phyloP scores from a whole-genome alignment of 768 basidiomycete genomes.

The Termitomyces sp. region DNA sequence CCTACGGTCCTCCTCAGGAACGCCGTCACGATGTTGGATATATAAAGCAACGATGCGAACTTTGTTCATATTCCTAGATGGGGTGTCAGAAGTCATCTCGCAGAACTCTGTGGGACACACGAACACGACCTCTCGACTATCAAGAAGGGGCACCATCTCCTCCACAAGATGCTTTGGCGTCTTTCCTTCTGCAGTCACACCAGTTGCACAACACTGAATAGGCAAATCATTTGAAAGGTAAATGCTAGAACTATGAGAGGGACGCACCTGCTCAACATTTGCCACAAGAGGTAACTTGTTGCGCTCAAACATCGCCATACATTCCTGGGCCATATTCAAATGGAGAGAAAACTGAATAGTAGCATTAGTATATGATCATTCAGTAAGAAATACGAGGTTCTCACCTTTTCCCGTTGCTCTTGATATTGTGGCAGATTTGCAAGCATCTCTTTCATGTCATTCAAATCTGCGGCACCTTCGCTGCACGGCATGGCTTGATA shows the following conservation, averaged over 20 bases:
- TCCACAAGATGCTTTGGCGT: constrained; percentile 93
- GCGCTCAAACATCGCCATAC: constrained; percentile 90
- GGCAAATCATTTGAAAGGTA: background rate
- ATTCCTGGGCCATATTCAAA: constrained; percentile 96
- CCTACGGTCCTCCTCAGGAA: constrained; percentile 96
- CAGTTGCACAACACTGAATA: constrained; percentile 86
- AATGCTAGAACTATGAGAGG: constrained; percentile 16
- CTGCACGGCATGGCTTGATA: constrained; percentile 28
- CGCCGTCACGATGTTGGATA: constrained; percentile 91
- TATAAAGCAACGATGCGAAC: constrained; percentile 95
- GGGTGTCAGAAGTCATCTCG: background rate
- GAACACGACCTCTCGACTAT: constrained; percentile 81
- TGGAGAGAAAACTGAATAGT: constrained; percentile 86
- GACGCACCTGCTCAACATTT: constrained; percentile 80
- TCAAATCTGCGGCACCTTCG: constrained; percentile 81
- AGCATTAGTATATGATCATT: background rate
- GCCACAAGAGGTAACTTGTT: constrained; percentile 81
- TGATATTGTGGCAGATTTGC: constrained; percentile 93
- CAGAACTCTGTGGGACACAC: constrained; percentile 16
- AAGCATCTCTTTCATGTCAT: constrained; percentile 99
- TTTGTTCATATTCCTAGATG: constrained; percentile 78
- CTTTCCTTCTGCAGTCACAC: constrained; percentile 87
- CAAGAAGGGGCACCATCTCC: constrained; percentile 97
- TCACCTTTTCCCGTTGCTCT: constrained; percentile 90
- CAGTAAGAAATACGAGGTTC: constrained; percentile 6